Evolutionary conservation across 192 early-diverging fungal genomes (phyloP), one percentile per base, ranked within the genome.

Genomic region (Coemansia sp.): DNA sequence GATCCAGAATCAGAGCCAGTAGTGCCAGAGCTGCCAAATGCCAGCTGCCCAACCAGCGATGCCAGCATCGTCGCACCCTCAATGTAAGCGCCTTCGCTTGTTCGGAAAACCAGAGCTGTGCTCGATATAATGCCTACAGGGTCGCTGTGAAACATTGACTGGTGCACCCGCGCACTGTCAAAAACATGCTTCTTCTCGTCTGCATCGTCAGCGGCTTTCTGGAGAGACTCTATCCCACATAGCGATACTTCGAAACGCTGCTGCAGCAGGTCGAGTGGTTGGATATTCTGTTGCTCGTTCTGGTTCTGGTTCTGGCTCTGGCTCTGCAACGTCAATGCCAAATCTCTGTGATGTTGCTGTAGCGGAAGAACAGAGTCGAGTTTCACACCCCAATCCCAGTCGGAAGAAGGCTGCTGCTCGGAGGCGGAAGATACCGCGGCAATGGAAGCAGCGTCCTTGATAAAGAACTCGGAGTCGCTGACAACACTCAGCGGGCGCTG

Each of bases 331-430:
- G 32, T 32, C 32, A 32, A 54, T 20, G 51, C 20, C 20, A 10
- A 2, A 6, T 19, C 11, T 1, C 11, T 8, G 3, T 13, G 19
- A 54, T 54, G 50, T 12, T 53, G 50, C n/a, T 25, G 19, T 4
- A 25, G 51, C 25, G 51, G 51, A 4, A 25, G 51, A 11, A 54
- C 51, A 10, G 69, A 62, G 10, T 59, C 61, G 4, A 65, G 53
- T 40, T 69, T 67, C 7, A 77, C 80, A 48, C 80, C 80, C 80
- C 80, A 83, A 72, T 83, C 80, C 80, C 80, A 83, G 65, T 71
- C 76, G 19, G 80, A 64, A 19, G 80, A 62, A 74, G 60, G 2
- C 14, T 63, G 46, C 44, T 55, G 51, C 20, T 54, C 51, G 22
- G 20, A 32, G 32, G 32, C 32, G 4, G 32, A 32, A 32, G 32